phyloP scores from a whole-genome alignment of 2,329 filamentous ascomycete genomes.

The Chaetomium sp. region DNA sequence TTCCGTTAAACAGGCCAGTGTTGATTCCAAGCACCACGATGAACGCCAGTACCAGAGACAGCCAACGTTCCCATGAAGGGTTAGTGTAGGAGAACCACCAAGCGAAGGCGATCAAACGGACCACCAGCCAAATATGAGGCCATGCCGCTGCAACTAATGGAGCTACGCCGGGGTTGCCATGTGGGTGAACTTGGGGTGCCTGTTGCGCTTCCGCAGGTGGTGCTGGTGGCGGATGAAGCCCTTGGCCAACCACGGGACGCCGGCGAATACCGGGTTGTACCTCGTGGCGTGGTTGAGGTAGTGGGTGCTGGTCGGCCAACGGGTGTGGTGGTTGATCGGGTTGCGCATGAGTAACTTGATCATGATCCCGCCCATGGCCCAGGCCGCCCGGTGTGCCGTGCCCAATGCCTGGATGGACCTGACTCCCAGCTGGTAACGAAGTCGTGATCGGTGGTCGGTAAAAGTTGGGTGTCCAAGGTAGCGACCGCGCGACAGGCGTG shows the following conservation, averaged over 20 bases:
- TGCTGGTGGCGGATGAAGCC: not conserved
- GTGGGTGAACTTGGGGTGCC: conserved; percentile 24
- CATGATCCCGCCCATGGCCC: conserved; percentile 26
- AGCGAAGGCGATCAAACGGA: conserved; percentile 52
- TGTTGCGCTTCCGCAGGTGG: not conserved
- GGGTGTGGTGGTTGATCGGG: conserved; percentile 21
- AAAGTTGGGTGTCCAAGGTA: not conserved
- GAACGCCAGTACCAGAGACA: conserved; percentile 49
- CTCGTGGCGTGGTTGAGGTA: conserved; percentile 4
- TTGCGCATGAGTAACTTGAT: conserved; percentile 13
- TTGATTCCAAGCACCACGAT: conserved; percentile 52
- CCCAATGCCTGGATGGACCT: conserved; percentile 16
- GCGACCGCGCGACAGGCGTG: conserved; percentile 32
- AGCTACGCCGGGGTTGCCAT: conserved; percentile 34
- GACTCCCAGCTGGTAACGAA: conserved; percentile 2
- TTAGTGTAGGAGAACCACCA: conserved; percentile 58
- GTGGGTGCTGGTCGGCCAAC: conserved; percentile 19
- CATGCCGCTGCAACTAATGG: conserved; percentile 41
- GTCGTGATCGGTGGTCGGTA: conserved; percentile 7
- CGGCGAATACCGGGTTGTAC: conserved; percentile 12
- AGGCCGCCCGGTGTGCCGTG: conserved; percentile 25
- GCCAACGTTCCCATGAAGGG: conserved; percentile 53
- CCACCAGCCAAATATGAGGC: conserved; percentile 57
- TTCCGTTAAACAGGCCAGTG: conserved; percentile 50
- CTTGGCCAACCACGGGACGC: conserved; percentile 5